These are phyloP conservation scores for Phytophthora sansomeana DNA, from an alignment of 352 stramenopile genomes.

Conservation along the genomic window DNA sequence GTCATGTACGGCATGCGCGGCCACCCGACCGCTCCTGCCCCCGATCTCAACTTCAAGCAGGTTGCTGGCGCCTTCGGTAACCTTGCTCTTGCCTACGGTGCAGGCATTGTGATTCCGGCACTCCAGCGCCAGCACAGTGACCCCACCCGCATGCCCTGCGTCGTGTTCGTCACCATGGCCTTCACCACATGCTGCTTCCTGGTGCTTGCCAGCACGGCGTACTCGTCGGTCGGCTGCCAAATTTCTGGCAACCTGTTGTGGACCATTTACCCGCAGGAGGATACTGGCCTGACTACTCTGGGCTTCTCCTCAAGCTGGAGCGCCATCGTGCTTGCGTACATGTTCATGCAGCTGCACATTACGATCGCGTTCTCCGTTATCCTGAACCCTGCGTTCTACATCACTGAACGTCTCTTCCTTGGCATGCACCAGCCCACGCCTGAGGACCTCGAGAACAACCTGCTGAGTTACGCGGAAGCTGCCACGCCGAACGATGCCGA, in stretches of 20 bases:
- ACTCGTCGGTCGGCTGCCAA: slow-evolving; percentile 44
- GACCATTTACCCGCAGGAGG: slow-evolving; percentile 19
- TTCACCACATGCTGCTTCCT: slow-evolving; percentile 48
- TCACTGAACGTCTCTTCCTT: slow-evolving; percentile 24
- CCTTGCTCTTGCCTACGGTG: slow-evolving; percentile 40
- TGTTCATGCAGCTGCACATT: slow-evolving; percentile 29
- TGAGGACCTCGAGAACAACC: slow-evolving; percentile 25
- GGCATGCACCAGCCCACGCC: slow-evolving; percentile 20
- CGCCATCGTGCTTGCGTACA: slow-evolving; percentile 22
- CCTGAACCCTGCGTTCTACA: slow-evolving; percentile 27
- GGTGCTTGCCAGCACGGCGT: slow-evolving; percentile 39
- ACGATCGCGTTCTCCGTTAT: slow-evolving; percentile 28
- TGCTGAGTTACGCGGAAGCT: slow-evolving; percentile 22
- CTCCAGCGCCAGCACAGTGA: slow-evolving; percentile 24
- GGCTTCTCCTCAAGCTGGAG: slow-evolving; percentile 22
- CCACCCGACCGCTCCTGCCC: slow-evolving; percentile 29
- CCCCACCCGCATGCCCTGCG: slow-evolving; percentile 22
- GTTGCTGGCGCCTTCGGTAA: slow-evolving; percentile 45
- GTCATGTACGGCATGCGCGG: slow-evolving; percentile 30
- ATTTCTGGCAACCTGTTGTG: slow-evolving; percentile 28
- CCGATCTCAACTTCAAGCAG: slow-evolving; percentile 42
- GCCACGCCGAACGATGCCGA: slow-evolving; percentile 14
- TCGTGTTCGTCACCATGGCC: slow-evolving; percentile 47
- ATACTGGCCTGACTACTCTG: slow-evolving; percentile 19
- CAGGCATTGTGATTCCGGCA: slow-evolving; percentile 28